These are phyloP conservation scores for Termitomyces sp. DNA, from an alignment of 768 basidiomycete species.

Conservation along the genomic window DNA sequence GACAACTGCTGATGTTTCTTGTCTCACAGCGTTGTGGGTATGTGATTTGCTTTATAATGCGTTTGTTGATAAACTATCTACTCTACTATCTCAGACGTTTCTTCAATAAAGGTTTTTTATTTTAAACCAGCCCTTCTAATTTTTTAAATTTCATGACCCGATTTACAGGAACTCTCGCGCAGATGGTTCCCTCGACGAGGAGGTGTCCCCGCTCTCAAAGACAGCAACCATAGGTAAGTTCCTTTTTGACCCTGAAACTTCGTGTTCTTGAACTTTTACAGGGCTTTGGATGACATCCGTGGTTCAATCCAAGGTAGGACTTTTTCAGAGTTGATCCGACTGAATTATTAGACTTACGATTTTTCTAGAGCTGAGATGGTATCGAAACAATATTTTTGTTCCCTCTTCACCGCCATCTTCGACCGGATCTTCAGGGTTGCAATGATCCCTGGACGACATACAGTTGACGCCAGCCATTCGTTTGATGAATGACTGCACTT, in stretches of 20 bases:
- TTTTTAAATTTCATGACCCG: not conserved
- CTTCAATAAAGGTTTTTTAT: constrained; percentile 63
- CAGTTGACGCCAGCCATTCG: not conserved
- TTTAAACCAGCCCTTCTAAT: not conserved
- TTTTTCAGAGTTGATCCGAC: not conserved
- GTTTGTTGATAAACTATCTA: not conserved
- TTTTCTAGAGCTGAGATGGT: constrained; percentile 68
- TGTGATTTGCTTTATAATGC: constrained; percentile 19
- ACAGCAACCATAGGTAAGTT: constrained; percentile 53
- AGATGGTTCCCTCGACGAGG: constrained; percentile 58
- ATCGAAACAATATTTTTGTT: constrained; percentile 68
- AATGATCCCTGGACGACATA: not conserved
- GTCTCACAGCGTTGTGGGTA: constrained; percentile 59
- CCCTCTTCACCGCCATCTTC: constrained; percentile 15
- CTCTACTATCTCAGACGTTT: constrained; percentile 54
- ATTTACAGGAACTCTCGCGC: constrained; percentile 58
- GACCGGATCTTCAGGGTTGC: not conserved
- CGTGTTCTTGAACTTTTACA: constrained; percentile 20
- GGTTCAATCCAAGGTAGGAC: constrained; percentile 64
- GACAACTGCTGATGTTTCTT: not conserved
- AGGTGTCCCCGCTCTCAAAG: constrained; percentile 23
- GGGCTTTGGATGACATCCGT: constrained; percentile 79
- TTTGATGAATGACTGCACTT: not conserved
- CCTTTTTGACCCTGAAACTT: constrained; percentile 4
- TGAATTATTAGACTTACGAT: not conserved